Evolutionary conservation across 2,329 filamentous ascomycete species (phyloP), one percentile per base, ranked within the genome.

Genomic region (Salinomyces thailandicus): DNA sequence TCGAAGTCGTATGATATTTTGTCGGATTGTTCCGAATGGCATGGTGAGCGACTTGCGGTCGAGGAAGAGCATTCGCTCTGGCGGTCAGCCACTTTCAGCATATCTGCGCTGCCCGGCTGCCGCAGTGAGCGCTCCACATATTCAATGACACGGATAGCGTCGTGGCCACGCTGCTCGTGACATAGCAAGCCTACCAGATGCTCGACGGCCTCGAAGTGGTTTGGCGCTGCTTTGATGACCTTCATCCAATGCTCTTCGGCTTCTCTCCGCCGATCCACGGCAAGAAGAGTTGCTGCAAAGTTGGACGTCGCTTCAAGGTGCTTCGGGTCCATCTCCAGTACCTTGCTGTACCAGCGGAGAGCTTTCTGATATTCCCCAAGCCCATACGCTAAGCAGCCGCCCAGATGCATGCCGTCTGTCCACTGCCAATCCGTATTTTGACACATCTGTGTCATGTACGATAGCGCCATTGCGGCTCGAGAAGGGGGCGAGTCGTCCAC

Each of bases 301-400:
- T 96, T 96, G 15, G 89, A 94, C 29, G 91, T 80, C 15, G 89
- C 86, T 64, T 98, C 91, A 33, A 95, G 81, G 57, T 95, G 85
- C 64, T 69, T 66, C 38, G 66, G 57, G 55, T 81, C 77, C 26
- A 71, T 63, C 18, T 66, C 66, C 22, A 81, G 61, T 31, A 81
- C 77, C 48, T 78, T 76, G 41, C 71, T 75, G 57, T 85, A 89
- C 79, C 79, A 85, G 42, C 77, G 72, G 31, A 82, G 59, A 12
- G 83, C 80, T 45, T 85, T 80, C 43, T 82, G 73, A 54, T 91
- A 93, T 53, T 85, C 78, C 43, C 85, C 85, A 11, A 96, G 64
- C 5, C 84, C 87, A 62, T 96, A 96, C 33, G 89, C 81, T 39
- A 98, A 68, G 62, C 91, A 96, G 2, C 91, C 91, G 26, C 83